Conservation (phyloP, 306 rosid genomes). For the Sindora glabra region DNA sequence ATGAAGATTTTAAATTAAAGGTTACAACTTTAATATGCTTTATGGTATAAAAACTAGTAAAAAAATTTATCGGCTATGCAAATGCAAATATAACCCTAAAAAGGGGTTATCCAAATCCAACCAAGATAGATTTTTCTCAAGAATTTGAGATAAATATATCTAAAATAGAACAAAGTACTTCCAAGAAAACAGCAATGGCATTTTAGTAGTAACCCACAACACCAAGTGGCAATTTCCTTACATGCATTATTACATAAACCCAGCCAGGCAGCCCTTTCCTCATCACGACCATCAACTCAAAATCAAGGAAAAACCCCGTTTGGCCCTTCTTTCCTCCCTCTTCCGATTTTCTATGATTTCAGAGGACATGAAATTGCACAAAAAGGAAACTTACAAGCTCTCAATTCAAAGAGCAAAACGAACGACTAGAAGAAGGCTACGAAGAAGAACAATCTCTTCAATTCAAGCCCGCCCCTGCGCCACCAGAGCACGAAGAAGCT, state of each 20-base stretch:
- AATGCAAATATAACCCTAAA: too few species aligned
- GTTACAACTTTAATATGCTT: too few species aligned
- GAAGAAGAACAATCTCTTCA: neutral
- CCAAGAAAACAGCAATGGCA: slow-evolving; percentile 15
- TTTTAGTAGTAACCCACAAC: slow-evolving; percentile 20
- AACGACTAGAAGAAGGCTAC: neutral
- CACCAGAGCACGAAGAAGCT: slow-evolving; percentile 23
- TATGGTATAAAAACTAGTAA: too few species aligned
- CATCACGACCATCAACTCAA: neutral
- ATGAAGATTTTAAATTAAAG: too few species aligned
- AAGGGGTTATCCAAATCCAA: too few species aligned
- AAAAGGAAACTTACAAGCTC: neutral
- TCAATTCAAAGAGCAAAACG: slow-evolving; percentile 5
- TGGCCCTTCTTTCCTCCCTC: neutral
- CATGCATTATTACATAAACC: slow-evolving; percentile 22
- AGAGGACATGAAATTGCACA: slow-evolving; percentile 24
- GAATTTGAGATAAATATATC: too few species aligned
- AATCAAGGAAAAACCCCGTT: neutral
- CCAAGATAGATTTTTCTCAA: too few species aligned
- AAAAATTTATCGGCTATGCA: too few species aligned
- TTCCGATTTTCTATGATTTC: neutral
- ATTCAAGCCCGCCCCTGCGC: neutral
- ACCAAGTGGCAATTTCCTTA: slow-evolving; percentile 13
- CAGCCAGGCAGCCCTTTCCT: slow-evolving; percentile 4
- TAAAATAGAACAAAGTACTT: too few species aligned